Evolutionary conservation across 495 filamentous ascomycete species (phyloP).

Genomic region (Penicillium atrosanguineum): DNA sequence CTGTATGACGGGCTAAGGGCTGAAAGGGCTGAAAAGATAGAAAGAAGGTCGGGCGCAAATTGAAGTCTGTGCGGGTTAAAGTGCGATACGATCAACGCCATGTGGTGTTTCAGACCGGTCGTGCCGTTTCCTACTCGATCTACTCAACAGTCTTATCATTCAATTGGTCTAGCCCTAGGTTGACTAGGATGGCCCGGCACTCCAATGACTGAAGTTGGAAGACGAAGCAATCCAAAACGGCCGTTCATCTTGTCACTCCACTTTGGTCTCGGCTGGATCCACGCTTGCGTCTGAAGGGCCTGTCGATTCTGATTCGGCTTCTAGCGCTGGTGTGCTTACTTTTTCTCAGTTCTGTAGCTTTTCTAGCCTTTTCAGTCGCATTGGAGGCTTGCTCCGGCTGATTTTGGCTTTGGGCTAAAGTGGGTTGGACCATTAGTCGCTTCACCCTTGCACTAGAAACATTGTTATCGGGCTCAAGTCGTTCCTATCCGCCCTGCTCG

Average conservation of each 20-base stretch:
- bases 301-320: conserved; percentile 8
- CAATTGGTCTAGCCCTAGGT: too few species aligned
- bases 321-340: not conserved
- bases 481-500: too few species aligned
- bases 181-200: not conserved
- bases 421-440: too few species aligned
- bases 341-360: not conserved
- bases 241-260: conserved; percentile 18
- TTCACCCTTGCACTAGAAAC: too few species aligned
- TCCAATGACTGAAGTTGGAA: conserved; percentile 2
- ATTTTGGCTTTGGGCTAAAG: too few species aligned
- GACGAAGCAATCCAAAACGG: conserved; percentile 19
- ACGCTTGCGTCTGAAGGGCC: conserved; percentile 9
- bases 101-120: conserved; percentile 25
- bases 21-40: too few species aligned
- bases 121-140: not conserved
- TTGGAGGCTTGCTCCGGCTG: too few species aligned
- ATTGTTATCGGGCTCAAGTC: too few species aligned
- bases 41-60: not conserved
- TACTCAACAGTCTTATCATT: too few species aligned
- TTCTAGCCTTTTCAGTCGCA: too few species aligned
- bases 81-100: conserved; percentile 9
- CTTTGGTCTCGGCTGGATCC: conserved; percentile 19
- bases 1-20: not conserved
- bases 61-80: conserved; percentile 11